These are phyloP conservation scores for Epichloe sp. DNA, from an alignment of 2,329 filamentous ascomycete species.

Conservation along the genomic window DNA sequence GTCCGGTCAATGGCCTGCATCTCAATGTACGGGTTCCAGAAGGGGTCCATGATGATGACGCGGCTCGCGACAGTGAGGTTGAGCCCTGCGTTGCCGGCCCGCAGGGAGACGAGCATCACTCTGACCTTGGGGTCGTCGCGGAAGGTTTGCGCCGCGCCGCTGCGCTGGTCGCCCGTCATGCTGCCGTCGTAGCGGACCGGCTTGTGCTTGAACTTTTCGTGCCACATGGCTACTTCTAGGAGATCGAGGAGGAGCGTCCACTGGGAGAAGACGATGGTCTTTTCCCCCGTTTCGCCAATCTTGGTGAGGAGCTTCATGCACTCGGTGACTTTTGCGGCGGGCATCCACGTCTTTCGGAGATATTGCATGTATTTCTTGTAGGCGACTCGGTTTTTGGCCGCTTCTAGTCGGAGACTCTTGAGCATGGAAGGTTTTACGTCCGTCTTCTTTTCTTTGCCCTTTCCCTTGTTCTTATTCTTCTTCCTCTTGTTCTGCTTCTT, in stretches of 20 bases:
- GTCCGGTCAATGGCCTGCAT: slow-evolving; percentile 86
- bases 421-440: slow-evolving; percentile 43
- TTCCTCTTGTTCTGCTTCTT: slow-evolving; percentile 8
- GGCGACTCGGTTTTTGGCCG: slow-evolving; percentile 47
- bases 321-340: slow-evolving; percentile 72
- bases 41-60: slow-evolving; percentile 83
- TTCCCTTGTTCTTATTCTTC: slow-evolving; percentile 19
- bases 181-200: slow-evolving; percentile 68
- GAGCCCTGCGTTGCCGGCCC: slow-evolving; percentile 71
- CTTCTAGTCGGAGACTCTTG: slow-evolving; percentile 51
- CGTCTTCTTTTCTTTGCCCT: slow-evolving; percentile 27
- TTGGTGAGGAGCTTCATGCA: slow-evolving; percentile 61
- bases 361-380: slow-evolving; percentile 58
- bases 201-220: slow-evolving; percentile 44
- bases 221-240: slow-evolving; percentile 57
- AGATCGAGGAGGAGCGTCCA: slow-evolving; percentile 66
- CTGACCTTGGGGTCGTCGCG: slow-evolving; percentile 51
- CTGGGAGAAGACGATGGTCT: slow-evolving; percentile 65
- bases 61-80: slow-evolving; percentile 74
- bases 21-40: slow-evolving; percentile 91
- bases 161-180: slow-evolving; percentile 57
- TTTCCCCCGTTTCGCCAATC: slow-evolving; percentile 46
- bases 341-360: slow-evolving; percentile 55
- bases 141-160: slow-evolving; percentile 53
- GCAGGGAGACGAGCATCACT: slow-evolving; percentile 70